Conservation (phyloP, 1,139 yeast species). For the Geotrichum aggregatum region DNA sequence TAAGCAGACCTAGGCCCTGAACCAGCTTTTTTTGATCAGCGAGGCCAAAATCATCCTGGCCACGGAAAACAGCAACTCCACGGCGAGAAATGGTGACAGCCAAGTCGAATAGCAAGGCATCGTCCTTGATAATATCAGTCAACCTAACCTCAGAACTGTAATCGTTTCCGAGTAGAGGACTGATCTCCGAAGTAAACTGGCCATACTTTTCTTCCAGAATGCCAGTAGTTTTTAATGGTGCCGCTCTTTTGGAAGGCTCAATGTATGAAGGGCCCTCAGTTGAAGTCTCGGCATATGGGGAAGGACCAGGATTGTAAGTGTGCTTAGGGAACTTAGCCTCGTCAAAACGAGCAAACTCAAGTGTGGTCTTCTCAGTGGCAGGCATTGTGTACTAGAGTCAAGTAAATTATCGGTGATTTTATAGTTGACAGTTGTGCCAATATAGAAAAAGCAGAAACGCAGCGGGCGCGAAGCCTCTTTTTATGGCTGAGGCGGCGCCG, state of each 20-base stretch:
- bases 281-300: slow-evolving; percentile 30
- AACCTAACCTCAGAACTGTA: slow-evolving; percentile 37
- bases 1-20: slow-evolving; percentile 56
- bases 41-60: slow-evolving; percentile 55
- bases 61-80: slow-evolving; percentile 64
- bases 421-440: no score
- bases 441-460: no score
- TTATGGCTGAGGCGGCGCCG: no score
- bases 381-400: slow-evolving; percentile 7
- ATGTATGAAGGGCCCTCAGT: slow-evolving; percentile 26
- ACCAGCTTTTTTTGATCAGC: slow-evolving; percentile 52
- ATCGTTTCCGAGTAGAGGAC: slow-evolving; percentile 37
- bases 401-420: no score
- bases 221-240: slow-evolving; percentile 25
- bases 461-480: no score
- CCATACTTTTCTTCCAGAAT: slow-evolving; percentile 28
- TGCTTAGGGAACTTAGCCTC: slow-evolving; percentile 12
- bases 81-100: slow-evolving; percentile 61
- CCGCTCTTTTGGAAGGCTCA: slow-evolving; percentile 21
- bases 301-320: slow-evolving; percentile 26
- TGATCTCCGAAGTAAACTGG: slow-evolving; percentile 29
- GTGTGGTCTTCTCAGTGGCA: not conserved
- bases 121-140: slow-evolving; percentile 49
- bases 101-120: slow-evolving; percentile 47
- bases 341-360: slow-evolving; percentile 16